Base-by-base conservation (phyloP, 2,329 filamentous ascomycete species). In the Calonectria naviculata region DNA sequence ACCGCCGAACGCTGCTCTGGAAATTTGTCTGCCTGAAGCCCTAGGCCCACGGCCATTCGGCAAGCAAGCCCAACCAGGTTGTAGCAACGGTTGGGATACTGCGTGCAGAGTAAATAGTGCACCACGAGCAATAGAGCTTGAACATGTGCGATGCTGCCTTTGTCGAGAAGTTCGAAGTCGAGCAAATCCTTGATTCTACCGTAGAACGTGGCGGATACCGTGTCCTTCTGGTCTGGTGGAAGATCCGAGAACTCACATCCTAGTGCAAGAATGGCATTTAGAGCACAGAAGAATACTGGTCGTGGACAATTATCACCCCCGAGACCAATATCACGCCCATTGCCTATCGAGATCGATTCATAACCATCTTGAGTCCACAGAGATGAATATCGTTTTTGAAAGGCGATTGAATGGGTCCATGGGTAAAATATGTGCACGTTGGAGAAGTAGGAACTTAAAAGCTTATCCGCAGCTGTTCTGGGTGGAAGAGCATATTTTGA, bases 351-450 rank as follows among this genome's bases (percentile, higher is more conserved):
- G 17, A 29, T 17, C 7, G n/a, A 26, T 26, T 65, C 46, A 5
- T 65, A 54, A 13, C 47, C 47, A 8, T 17, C 28, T 9, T 41
- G n/a, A 4, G 54, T 60, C 65, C 65, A 67, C 5, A 68, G n/a
- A 8, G 56, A 26, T 13, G 31, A 38, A 8, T 68, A 63, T n/a
- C 19, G 28, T 13, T 24, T 24, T 17, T 24, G 56, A 28, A 68
- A 68, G 2, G 31, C 47, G 4, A 56, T 24, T 21, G 66, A 68
- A 21, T 68, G 66, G 9, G 21, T 64, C 60, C 60, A 68, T 19
- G 66, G 66, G 34, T 68, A 68, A 19, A 68, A 64, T n/a, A 68
- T 64, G 28, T 68, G 60, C 15, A 58, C 47, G 13, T 47, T 54
- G 2, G 66, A 64, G 6, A 68, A 64, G 38, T 64, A 68, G 1